Evolutionary conservation across 2,329 filamentous ascomycete species (phyloP).

Genomic region (Fusarium nurragi): DNA sequence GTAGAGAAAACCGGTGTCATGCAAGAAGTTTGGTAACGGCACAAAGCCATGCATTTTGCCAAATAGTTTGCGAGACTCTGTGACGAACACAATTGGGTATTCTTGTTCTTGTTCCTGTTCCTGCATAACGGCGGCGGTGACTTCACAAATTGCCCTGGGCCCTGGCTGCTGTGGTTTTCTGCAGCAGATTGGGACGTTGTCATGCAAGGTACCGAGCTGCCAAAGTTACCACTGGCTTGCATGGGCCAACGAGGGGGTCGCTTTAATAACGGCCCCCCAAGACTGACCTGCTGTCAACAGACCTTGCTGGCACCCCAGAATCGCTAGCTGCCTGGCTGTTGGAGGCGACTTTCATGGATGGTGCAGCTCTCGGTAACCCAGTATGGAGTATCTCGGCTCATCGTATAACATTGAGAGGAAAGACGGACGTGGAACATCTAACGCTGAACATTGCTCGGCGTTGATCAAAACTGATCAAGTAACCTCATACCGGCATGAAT

Average conservation of each 20-base stretch:
- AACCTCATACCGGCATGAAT: constrained; percentile 9
- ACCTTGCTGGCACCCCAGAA: constrained; percentile 20
- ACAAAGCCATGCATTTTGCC: constrained; percentile 12
- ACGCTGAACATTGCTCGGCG: constrained; percentile 20
- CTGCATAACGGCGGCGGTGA: constrained; percentile 43
- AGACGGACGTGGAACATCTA: not conserved
- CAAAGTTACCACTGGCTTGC: constrained; percentile 24
- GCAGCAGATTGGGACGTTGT: constrained; percentile 33
- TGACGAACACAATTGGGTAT: not conserved
- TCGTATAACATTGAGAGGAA: constrained; percentile 4
- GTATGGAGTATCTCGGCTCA: constrained; percentile 4
- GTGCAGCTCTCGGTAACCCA: constrained; percentile 17
- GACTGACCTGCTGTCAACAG: constrained; percentile 28
- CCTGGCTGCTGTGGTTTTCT: constrained; percentile 26
- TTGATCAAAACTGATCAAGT: constrained; percentile 5
- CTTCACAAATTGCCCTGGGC: constrained; percentile 23
- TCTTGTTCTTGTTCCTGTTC: constrained; percentile 40
- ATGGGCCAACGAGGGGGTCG: constrained; percentile 24
- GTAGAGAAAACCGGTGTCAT: not conserved
- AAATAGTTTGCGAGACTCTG: constrained; percentile 25
- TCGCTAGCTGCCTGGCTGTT: constrained; percentile 26
- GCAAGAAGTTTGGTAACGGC: constrained; percentile 14
- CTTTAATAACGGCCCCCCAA: constrained; percentile 29
- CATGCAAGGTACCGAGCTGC: constrained; percentile 44
- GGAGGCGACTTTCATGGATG: constrained; percentile 13